These are phyloP conservation scores for Paramarasmius palmivorus DNA, from an alignment of 1,284 basidiomycete species.

Conservation along the genomic window DNA sequence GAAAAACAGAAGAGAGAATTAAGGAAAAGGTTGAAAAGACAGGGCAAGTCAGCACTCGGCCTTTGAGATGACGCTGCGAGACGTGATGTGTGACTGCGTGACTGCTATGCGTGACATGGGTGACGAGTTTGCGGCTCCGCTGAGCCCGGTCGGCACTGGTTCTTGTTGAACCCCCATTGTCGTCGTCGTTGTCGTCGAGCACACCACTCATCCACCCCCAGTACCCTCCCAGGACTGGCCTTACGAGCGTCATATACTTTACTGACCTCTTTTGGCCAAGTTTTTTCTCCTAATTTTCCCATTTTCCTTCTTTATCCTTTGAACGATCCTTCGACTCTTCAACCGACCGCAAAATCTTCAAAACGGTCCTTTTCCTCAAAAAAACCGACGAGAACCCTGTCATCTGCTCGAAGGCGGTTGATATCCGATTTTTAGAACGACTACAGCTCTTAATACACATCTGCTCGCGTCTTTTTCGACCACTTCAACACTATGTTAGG, in stretches of 20 bases:
- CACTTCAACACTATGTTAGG: constrained; percentile 61
- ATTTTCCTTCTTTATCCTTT: constrained; percentile 2
- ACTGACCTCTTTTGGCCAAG: constrained; percentile 2
- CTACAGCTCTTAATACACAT: not conserved
- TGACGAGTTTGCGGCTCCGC: constrained; percentile 11
- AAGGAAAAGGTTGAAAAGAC: not conserved
- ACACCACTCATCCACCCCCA: not conserved
- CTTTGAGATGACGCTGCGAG: constrained; percentile 3
- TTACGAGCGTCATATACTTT: not conserved
- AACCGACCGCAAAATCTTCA: not conserved
- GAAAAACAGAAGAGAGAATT: not conserved
- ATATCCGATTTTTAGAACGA: not conserved
- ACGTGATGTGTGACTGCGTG: not conserved
- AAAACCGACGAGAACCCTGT: constrained; percentile 4
- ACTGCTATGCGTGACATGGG: not conserved
- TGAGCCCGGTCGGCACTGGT: constrained; percentile 7
- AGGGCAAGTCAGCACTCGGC: not conserved
- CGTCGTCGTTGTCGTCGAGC: constrained; percentile 10
- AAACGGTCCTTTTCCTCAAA: not conserved
- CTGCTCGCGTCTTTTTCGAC: not conserved
- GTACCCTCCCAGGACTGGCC: not conserved
- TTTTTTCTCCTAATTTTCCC: not conserved
- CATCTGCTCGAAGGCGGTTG: not conserved
- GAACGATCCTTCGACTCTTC: not conserved
- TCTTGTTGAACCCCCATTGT: constrained; percentile 10